Conservation (phyloP, 768 basidiomycete species). For the Termitomyces sp. region DNA sequence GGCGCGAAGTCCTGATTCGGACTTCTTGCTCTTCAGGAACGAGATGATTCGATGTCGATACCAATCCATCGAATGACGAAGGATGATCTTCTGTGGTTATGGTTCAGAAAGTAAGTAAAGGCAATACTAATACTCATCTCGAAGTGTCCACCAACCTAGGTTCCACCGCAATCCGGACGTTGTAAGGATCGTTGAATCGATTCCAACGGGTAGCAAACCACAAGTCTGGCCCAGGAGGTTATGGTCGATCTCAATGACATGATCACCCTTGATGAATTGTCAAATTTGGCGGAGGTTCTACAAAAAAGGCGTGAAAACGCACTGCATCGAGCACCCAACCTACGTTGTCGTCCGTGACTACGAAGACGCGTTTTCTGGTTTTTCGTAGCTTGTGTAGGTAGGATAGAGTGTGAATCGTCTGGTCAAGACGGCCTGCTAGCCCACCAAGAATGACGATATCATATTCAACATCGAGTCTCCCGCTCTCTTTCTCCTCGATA, state of each 20-base stretch:
- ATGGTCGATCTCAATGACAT: constrained; percentile 75
- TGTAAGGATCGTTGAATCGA: constrained; percentile 70
- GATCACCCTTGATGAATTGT: constrained; percentile 61
- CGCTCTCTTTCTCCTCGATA: constrained; percentile 57
- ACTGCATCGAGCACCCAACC: constrained; percentile 87
- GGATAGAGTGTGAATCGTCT: constrained; percentile 88
- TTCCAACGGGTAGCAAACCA: constrained; percentile 90
- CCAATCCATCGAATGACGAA: constrained; percentile 79
- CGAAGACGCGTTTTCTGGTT: constrained; percentile 57
- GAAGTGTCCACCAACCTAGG: constrained; percentile 48
- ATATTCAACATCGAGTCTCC: constrained; percentile 45
- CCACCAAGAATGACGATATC: constrained; percentile 84
- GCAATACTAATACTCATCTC: background rate
- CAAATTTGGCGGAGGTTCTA: background rate
- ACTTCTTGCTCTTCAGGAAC: constrained; percentile 61
- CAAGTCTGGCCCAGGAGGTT: constrained; percentile 79
- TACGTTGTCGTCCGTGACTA: constrained; percentile 85
- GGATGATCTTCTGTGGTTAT: constrained; percentile 42
- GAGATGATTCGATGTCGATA: constrained; percentile 95
- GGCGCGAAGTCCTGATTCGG: constrained; percentile 70
- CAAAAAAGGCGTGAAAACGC: constrained; percentile 1
- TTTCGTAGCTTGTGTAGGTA: constrained; percentile 77
- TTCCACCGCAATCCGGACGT: constrained; percentile 91
- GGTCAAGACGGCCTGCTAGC: constrained; percentile 87
- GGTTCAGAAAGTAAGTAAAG: background rate